Evolutionary conservation across 805 yeast species (phyloP).

Genomic region (Groenewaldozyma tartarivorans): DNA sequence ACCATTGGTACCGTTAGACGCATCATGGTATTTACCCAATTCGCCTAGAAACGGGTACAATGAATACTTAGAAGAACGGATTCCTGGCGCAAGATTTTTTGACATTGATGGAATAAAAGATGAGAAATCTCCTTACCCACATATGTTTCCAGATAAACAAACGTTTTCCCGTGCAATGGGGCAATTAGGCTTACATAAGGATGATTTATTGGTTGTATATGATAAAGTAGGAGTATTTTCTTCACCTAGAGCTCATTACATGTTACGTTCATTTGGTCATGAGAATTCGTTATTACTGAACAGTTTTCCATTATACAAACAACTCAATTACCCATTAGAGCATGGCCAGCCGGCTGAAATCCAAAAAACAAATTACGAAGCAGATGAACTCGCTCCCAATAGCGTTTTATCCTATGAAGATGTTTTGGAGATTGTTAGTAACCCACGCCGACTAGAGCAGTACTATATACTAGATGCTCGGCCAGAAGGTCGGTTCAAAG

Average conservation of each 20-base stretch:
- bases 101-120: slow-evolving; percentile 69
- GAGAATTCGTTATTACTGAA: slow-evolving; percentile 58
- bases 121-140: slow-evolving; percentile 59
- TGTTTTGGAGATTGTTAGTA: slow-evolving; percentile 46
- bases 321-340: slow-evolving; percentile 39
- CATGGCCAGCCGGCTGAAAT: slow-evolving; percentile 17
- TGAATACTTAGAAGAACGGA: slow-evolving; percentile 43
- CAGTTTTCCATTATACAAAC: slow-evolving; percentile 48
- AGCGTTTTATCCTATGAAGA: slow-evolving; percentile 63
- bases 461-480: slow-evolving; percentile 70
- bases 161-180: slow-evolving; percentile 42
- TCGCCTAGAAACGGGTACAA: slow-evolving; percentile 46
- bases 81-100: slow-evolving; percentile 60
- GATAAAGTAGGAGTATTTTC: slow-evolving; percentile 81
- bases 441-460: slow-evolving; percentile 27
- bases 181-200: slow-evolving; percentile 23
- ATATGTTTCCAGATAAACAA: slow-evolving; percentile 68
- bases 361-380: slow-evolving; percentile 17
- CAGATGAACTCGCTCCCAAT: slow-evolving; percentile 29
- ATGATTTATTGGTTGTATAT: slow-evolving; percentile 66
- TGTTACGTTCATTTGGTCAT: slow-evolving; percentile 73
- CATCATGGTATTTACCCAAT: slow-evolving; percentile 91
- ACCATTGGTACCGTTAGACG: slow-evolving; percentile 48
- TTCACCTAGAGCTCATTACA: slow-evolving; percentile 90
- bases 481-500: slow-evolving; percentile 62